Conservation (phyloP, 1,139 yeast species). For the Citeromyces hawaiiensis region DNA sequence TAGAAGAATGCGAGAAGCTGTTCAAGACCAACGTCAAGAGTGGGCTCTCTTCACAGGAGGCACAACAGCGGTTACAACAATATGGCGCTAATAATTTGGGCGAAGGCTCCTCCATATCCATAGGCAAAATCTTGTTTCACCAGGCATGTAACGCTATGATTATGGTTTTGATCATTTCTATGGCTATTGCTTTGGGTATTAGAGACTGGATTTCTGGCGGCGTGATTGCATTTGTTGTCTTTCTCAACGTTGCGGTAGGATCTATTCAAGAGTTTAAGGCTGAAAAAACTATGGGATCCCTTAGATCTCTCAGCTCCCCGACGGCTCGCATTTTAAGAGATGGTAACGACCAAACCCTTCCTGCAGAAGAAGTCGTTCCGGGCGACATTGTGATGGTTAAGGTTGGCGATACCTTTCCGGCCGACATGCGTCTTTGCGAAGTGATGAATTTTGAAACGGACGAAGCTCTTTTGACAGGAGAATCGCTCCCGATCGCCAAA, state of each 20-base stretch:
- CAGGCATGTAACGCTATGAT: constrained; percentile 78
- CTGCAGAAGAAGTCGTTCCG: constrained; percentile 63
- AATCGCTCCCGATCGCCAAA: constrained; percentile 64
- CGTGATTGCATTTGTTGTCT: constrained; percentile 60
- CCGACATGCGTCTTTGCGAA: constrained; percentile 53
- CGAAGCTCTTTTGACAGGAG: constrained; percentile 74
- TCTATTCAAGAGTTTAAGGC: constrained; percentile 62
- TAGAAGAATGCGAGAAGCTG: constrained; percentile 20
- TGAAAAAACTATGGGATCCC: constrained; percentile 71
- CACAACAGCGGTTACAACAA: constrained; percentile 16
- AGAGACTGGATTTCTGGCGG: constrained; percentile 79
- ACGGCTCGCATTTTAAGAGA: constrained; percentile 57
- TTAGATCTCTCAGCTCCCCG: constrained; percentile 57
- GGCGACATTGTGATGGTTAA: constrained; percentile 58
- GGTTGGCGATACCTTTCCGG: constrained; percentile 75
- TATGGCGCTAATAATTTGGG: constrained; percentile 56
- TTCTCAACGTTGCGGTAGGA: constrained; percentile 56
- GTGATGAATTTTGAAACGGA: constrained; percentile 64
- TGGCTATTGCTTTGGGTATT: constrained; percentile 66
- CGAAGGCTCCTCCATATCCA: constrained; percentile 44
- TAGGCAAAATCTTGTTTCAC: constrained; percentile 43
- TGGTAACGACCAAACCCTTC: constrained; percentile 44
- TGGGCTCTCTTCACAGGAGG: constrained; percentile 35
- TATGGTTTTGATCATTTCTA: constrained; percentile 56
- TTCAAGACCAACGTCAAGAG: constrained; percentile 25